phyloP scores from a whole-genome alignment of 768 basidiomycete species.

The Lentinula lateritia region DNA sequence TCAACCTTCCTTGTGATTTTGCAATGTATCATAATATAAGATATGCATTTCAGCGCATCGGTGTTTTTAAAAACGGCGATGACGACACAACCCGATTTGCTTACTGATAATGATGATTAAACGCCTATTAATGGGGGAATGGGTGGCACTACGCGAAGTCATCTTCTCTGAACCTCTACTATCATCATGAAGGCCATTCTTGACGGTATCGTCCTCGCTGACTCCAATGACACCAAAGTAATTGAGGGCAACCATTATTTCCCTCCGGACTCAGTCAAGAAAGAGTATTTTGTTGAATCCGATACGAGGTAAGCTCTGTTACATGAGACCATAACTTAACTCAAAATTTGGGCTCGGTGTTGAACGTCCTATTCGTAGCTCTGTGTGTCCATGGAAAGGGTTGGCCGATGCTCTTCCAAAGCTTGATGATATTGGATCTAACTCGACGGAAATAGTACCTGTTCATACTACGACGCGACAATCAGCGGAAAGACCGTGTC shows the following conservation, averaged over 20 bases:
- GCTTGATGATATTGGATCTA: not conserved
- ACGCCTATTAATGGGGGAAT: no score
- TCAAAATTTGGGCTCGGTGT: no score
- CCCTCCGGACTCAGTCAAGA: constrained; percentile 49
- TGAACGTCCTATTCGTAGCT: constrained; percentile 23
- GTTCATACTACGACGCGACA: constrained; percentile 54
- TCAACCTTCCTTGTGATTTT: no score
- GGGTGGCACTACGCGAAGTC: not conserved
- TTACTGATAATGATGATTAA: no score
- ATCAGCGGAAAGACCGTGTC: constrained; percentile 42
- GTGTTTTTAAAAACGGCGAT: no score
- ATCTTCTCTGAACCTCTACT: not conserved
- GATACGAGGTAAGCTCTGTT: constrained; percentile 39
- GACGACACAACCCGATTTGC: no score
- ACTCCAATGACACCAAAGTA: constrained; percentile 46
- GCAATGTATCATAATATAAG: no score
- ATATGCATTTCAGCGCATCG: no score
- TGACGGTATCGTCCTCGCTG: constrained; percentile 49
- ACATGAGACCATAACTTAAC: no score
- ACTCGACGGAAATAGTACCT: not conserved
- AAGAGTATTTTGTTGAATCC: constrained; percentile 42
- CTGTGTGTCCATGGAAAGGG: constrained; percentile 72
- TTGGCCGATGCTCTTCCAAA: constrained; percentile 19
- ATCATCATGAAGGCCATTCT: constrained; percentile 36
- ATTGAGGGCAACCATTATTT: constrained; percentile 76